Conservation (phyloP, 805 yeast genomes). For the Candida gorgasii region DNA sequence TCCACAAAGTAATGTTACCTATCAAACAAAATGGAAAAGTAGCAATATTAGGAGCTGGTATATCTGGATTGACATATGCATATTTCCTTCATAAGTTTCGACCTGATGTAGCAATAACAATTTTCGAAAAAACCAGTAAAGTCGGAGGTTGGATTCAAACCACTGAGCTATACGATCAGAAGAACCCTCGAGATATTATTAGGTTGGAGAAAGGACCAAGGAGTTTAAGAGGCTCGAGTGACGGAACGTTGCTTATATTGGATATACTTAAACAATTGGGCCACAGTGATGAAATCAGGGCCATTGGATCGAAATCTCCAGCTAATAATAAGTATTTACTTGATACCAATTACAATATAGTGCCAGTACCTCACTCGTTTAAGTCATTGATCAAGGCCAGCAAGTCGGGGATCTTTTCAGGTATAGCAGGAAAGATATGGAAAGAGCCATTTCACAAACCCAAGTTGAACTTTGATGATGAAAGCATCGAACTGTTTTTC, state of each 20-base stretch:
- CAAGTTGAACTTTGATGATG: constrained; percentile 47
- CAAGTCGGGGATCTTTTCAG: constrained; percentile 45
- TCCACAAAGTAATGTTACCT: constrained; percentile 5
- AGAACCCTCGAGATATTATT: constrained; percentile 22
- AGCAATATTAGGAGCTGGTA: constrained; percentile 84
- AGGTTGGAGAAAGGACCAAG: constrained; percentile 86
- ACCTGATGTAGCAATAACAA: constrained; percentile 68
- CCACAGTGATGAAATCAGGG: constrained; percentile 51
- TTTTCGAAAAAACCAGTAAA: constrained; percentile 56
- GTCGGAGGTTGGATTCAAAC: constrained; percentile 84
- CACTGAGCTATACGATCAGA: constrained; percentile 30
- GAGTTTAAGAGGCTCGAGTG: constrained; percentile 79
- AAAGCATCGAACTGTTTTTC: constrained; percentile 67
- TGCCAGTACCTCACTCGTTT: constrained; percentile 54
- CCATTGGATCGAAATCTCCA: constrained; percentile 53
- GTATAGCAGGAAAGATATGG: constrained; percentile 44
- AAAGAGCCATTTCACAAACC: constrained; percentile 51
- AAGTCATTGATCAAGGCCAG: constrained; percentile 24
- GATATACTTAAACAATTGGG: constrained; percentile 59
- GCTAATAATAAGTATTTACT: constrained; percentile 76
- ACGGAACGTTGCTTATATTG: constrained; percentile 69
- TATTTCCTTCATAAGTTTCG: constrained; percentile 68
- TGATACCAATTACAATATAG: constrained; percentile 44
- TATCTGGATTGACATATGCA: constrained; percentile 78
- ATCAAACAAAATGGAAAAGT: constrained; percentile 40